Percentiles rank a stretch among this genome's conserved stretches.
phyloP scores from a whole-genome alignment of 75 land plant species.

The Pinus albicaulis region DNA sequence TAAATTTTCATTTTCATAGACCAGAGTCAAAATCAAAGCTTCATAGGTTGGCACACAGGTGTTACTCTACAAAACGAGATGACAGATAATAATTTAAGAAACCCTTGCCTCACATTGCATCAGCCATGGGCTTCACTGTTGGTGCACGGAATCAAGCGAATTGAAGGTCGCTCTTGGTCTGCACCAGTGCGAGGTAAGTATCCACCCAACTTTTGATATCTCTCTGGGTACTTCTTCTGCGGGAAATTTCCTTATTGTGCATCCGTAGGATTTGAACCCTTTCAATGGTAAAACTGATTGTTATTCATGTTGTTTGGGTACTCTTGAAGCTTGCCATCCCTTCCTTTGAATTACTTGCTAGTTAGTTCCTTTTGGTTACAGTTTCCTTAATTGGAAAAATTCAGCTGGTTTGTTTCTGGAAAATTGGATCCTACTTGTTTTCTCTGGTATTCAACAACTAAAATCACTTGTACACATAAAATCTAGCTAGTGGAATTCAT shows the following conservation, averaged over 20 bases:
- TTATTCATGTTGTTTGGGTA: no score
- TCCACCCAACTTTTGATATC: no score
- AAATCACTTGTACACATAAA: no score
- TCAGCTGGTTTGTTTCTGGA: no score
- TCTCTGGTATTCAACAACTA: no score
- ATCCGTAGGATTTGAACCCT: not conserved
- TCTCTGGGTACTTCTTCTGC: not conserved
- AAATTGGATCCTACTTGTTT: no score
- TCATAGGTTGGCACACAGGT: not conserved
- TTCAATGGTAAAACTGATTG: not conserved
- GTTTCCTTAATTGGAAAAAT: not conserved
- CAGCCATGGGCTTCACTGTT: constrained; percentile 98
- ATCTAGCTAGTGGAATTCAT: no score
- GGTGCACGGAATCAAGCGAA: constrained; percentile 87
- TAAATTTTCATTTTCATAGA: not conserved
- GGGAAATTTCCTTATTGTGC: not conserved
- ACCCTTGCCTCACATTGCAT: constrained; percentile 87
- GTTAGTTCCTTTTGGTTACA: not conserved
- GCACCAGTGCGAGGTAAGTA: constrained; percentile 63
- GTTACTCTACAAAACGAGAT: not conserved
- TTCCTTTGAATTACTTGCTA: not conserved
- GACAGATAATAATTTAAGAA: constrained; percentile 22
- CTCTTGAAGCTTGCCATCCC: not conserved
- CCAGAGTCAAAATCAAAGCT: not conserved
- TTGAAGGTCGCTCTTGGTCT: constrained; percentile 95